Conservation (phyloP, 2,329 filamentous ascomycete genomes). For the Sporothrix curviconia region DNA sequence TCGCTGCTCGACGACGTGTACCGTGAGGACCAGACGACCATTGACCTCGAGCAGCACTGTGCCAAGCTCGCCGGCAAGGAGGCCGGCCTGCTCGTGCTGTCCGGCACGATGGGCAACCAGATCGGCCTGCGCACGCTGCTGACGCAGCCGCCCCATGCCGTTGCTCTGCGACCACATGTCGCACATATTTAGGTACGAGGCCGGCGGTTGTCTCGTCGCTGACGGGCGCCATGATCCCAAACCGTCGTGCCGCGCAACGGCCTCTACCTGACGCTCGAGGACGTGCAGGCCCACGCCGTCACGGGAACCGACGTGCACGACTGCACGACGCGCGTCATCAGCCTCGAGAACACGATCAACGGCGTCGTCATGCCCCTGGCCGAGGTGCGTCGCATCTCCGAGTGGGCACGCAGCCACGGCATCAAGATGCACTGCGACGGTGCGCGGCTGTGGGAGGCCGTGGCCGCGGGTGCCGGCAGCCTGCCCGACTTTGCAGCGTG, state of each 20-base stretch:
- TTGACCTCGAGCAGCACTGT: slow-evolving; percentile 65
- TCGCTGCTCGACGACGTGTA: slow-evolving; percentile 81
- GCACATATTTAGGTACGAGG: slow-evolving; percentile 67
- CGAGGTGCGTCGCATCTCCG: slow-evolving; percentile 62
- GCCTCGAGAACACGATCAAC: slow-evolving; percentile 77
- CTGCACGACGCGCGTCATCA: slow-evolving; percentile 75
- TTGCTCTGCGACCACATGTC: slow-evolving; percentile 73
- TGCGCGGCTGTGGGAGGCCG: slow-evolving; percentile 46
- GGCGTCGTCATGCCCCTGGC: slow-evolving; percentile 71
- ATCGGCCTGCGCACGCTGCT: slow-evolving; percentile 73
- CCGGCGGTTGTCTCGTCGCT: slow-evolving; percentile 53
- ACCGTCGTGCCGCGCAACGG: slow-evolving; percentile 64
- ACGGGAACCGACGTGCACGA: slow-evolving; percentile 65
- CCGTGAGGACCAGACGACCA: slow-evolving; percentile 72
- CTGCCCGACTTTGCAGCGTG: slow-evolving; percentile 36
- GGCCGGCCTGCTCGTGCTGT: slow-evolving; percentile 72
- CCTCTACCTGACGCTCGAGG: slow-evolving; percentile 67
- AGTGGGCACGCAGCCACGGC: slow-evolving; percentile 54
- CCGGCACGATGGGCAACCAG: slow-evolving; percentile 93
- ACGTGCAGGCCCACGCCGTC: slow-evolving; percentile 60
- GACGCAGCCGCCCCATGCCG: slow-evolving; percentile 68
- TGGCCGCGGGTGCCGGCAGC: slow-evolving; percentile 36
- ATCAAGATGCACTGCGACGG: slow-evolving; percentile 46
- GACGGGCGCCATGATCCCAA: slow-evolving; percentile 63
- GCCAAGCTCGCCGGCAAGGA: slow-evolving; percentile 69